Percentiles rank a stretch among this genome's conserved stretches.
phyloP scores from a whole-genome alignment of 1,284 basidiomycete genomes.

The Rhodotorula sp. region DNA sequence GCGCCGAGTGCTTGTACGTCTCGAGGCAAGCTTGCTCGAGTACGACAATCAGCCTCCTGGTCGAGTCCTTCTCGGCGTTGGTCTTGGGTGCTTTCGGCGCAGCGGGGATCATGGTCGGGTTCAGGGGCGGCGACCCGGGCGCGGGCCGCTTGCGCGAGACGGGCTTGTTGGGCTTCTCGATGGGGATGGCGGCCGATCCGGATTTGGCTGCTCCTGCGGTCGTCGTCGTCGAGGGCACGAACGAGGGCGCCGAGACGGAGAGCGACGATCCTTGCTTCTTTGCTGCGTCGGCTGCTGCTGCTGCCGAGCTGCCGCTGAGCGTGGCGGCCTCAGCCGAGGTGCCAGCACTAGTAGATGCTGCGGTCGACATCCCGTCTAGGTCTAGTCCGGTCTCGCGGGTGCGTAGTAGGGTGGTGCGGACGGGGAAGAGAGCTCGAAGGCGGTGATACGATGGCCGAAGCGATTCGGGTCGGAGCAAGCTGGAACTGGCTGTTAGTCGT shows the following conservation, averaged over 20 bases:
- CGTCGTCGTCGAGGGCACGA: slow-evolving; percentile 31
- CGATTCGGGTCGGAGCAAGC: too few species aligned
- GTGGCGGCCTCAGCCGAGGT: neutral
- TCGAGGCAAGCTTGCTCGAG: slow-evolving; percentile 90
- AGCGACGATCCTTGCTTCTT: slow-evolving; percentile 12
- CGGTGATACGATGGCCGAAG: neutral
- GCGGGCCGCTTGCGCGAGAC: slow-evolving; percentile 39
- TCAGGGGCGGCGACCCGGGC: slow-evolving; percentile 47
- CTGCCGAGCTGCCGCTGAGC: neutral
- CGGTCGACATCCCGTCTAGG: neutral
- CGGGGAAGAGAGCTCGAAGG: neutral
- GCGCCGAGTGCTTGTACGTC: slow-evolving; percentile 74
- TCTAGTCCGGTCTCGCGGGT: too few species aligned
- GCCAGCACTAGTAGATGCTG: neutral
- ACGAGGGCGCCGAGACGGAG: slow-evolving; percentile 30
- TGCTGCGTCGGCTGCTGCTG: neutral
- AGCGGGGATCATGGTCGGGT: slow-evolving; percentile 75
- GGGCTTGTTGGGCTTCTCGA: slow-evolving; percentile 17
- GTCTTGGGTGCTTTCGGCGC: slow-evolving; percentile 74
- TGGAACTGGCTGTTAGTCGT: too few species aligned
- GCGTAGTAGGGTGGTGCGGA: too few species aligned
- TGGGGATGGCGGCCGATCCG: slow-evolving; percentile 15
- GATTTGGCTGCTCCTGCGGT: neutral
- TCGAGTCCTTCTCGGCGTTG: slow-evolving; percentile 58
- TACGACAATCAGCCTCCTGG: slow-evolving; percentile 80